Evolutionary conservation across 2,329 filamentous ascomycete species (phyloP), one percentile per base, ranked within the genome.

Genomic region (Beauveria varroae): DNA sequence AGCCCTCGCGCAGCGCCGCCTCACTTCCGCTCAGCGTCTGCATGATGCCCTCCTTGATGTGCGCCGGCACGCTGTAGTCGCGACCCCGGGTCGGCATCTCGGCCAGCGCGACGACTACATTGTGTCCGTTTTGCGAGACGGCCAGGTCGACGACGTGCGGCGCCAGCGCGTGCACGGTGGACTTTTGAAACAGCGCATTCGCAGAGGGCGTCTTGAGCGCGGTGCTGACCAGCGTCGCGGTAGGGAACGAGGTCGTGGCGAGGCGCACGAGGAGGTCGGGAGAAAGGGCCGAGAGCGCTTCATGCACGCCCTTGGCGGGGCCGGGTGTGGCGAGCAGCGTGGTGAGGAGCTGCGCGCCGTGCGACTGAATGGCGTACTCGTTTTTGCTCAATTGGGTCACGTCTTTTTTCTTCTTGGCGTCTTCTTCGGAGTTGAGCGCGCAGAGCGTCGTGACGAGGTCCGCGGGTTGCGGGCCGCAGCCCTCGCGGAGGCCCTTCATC

Each of bases 281-380:
- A 12, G 79, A 76, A 65, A 89, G 80, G 4, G 83, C 78, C 22
- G 87, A 76, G 26, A 95, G 74, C n/a, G 88, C 84, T 18, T 86
- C 83, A 70, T 95, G 90, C 37, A 96, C 83, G 12, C 93, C 81
- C 56, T 84, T 84, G 61, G 84, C 81, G 1, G 93, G 78, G 0
- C 91, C 91, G 0, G 89, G 84, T 28, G 91, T 87, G 8, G 83
- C 77, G 56, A 98, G 84, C 78, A 99, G 88, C 4, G 89, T 78
- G 64, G 95, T 87, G 9, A 90, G 87, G 30, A 99, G 82, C 52
- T 96, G 81, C 22, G 90, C 91, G 63, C 89, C 91, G 76, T 99
- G 93, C 3, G 79, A 80, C 40, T 80, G 73, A 24, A 83, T 73
- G 34, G 80, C 78, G 34, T 78, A 74, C 59, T 71, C 91, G 74